Conservation (phyloP, 257 asterid species). For the Nicotiana attenuata region DNA sequence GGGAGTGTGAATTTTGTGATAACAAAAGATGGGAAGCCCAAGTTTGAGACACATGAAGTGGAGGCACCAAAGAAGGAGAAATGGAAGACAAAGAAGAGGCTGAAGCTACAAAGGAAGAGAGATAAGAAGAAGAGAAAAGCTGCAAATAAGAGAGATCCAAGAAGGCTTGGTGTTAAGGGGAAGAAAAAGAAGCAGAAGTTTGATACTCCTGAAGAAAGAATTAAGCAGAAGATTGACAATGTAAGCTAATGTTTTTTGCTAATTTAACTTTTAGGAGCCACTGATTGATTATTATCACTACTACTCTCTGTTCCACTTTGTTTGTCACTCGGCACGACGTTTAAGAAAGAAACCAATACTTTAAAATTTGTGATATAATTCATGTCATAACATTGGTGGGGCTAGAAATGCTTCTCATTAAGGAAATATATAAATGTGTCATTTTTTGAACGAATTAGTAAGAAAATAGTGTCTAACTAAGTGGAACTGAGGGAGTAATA, state of each 20-base stretch:
- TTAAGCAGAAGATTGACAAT: slow-evolving; percentile 64
- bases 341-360: no score
- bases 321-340: no score
- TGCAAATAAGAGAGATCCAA: slow-evolving; percentile 81
- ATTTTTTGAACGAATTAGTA: no score
- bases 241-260: slow-evolving; percentile 14
- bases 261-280: not conserved
- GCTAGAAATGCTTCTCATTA: no score
- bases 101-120: slow-evolving; percentile 57
- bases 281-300: not conserved
- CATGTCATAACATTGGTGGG: no score
- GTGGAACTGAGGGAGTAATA: no score
- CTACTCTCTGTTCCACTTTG: no score
- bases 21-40: slow-evolving; percentile 68
- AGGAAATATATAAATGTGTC: no score
- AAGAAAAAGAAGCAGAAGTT: slow-evolving; percentile 56
- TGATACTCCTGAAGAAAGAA: slow-evolving; percentile 78
- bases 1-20: slow-evolving; percentile 64
- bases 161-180: slow-evolving; percentile 67
- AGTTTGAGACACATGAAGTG: slow-evolving; percentile 59
- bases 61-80: slow-evolving; percentile 87
- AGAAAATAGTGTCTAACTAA: no score
- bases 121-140: slow-evolving; percentile 71
- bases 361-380: no score
- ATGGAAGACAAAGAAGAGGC: slow-evolving; percentile 74